Evolutionary conservation across 176 grass and related monocot species (phyloP).

Genomic region (Triticum aestivum): DNA sequence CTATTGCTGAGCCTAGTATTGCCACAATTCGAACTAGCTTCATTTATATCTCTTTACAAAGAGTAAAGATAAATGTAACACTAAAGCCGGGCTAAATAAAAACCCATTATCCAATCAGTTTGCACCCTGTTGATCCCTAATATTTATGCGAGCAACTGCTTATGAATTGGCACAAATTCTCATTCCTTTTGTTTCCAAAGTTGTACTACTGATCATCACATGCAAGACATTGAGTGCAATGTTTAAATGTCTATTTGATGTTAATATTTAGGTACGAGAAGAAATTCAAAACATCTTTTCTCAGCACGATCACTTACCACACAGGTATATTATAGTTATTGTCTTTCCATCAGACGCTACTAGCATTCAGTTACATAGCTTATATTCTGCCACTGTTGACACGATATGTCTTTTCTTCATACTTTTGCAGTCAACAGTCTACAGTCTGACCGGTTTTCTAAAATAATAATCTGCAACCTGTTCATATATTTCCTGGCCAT

Average conservation of each 20-base stretch:
- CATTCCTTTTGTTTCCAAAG: too few relatives aligned
- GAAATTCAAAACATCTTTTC: constrained; percentile 38
- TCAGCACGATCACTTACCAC: neutral
- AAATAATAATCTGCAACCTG: neutral
- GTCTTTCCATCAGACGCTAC: neutral
- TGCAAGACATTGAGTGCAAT: neutral
- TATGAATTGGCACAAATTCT: too few relatives aligned
- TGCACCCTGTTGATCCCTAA: neutral
- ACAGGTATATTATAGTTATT: constrained; percentile 24
- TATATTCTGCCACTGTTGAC: too few relatives aligned
- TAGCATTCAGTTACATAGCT: too few relatives aligned
- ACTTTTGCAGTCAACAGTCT: neutral
- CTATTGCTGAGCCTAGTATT: too few relatives aligned
- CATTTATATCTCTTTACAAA: neutral
- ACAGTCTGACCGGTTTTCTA: too few relatives aligned
- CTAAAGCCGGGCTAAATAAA: neutral
- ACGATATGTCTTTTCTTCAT: neutral
- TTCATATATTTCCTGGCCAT: neutral
- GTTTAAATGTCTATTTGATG: neutral
- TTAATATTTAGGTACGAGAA: constrained; percentile 28
- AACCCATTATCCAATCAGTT: neutral
- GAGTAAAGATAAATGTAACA: neutral
- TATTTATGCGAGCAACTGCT: neutral
- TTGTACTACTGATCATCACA: neutral
- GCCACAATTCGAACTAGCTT: too few relatives aligned